A percentile compares a stretch with the other conserved stretches of the same genome.
Evolutionary conservation across 2,329 filamentous ascomycete species (phyloP).

Genomic region (Hymenoscyphus linearis): DNA sequence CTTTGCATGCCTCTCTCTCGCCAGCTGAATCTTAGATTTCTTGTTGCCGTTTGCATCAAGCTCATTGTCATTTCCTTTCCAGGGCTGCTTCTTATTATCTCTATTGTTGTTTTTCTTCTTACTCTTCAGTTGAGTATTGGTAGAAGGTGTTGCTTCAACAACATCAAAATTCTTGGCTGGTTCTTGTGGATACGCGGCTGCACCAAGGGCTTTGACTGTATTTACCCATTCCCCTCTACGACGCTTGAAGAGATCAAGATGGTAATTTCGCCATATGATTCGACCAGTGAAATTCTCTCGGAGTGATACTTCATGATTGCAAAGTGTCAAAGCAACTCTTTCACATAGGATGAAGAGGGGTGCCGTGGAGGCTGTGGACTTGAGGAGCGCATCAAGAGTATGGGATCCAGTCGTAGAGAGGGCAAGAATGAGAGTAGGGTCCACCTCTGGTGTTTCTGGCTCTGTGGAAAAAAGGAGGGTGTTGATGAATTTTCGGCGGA

Average conservation of each 20-base stretch:
- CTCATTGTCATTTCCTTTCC: not conserved
- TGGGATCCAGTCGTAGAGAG: slow-evolving; percentile 59
- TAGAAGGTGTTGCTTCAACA: not conserved
- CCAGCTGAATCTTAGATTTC: slow-evolving; percentile 30
- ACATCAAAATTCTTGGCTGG: not conserved
- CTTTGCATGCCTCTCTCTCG: slow-evolving; percentile 29
- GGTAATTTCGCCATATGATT: slow-evolving; percentile 70
- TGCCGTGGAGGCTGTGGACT: slow-evolving; percentile 18
- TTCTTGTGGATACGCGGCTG: not conserved
- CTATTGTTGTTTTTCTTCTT: slow-evolving; percentile 9
- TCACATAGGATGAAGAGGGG: slow-evolving; percentile 61
- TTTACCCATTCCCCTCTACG: slow-evolving; percentile 58
- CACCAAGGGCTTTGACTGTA: slow-evolving; percentile 41
- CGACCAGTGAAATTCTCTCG: slow-evolving; percentile 61
- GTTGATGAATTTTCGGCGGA: slow-evolving; percentile 58
- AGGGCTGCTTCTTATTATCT: slow-evolving; percentile 8
- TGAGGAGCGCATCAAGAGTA: slow-evolving; percentile 62
- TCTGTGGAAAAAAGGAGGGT: slow-evolving; percentile 42
- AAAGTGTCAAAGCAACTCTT: slow-evolving; percentile 58
- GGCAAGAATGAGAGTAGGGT: slow-evolving; percentile 32
- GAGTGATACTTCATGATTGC: slow-evolving; percentile 51
- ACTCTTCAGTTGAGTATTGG: not conserved
- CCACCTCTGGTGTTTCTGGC: slow-evolving; percentile 2
- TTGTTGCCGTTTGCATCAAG: slow-evolving; percentile 7
- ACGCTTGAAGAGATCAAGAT: slow-evolving; percentile 65